Percentiles rank a stretch among this genome's conserved stretches.
These are phyloP conservation scores for Citrus hindsii DNA, from an alignment of 345 rosid genomes.

Conservation along the genomic window DNA sequence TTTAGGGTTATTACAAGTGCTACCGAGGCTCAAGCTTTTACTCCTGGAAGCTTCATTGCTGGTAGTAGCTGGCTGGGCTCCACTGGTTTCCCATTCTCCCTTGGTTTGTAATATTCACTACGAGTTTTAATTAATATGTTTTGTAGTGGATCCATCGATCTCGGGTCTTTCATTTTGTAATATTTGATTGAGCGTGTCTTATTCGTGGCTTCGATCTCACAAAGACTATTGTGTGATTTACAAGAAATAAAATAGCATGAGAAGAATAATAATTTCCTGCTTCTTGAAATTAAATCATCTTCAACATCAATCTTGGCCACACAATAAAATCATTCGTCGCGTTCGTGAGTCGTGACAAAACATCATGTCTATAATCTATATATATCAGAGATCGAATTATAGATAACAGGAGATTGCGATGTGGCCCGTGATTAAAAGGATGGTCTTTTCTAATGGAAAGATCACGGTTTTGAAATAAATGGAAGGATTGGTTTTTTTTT, in stretches of 20 bases:
- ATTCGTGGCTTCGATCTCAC: background rate
- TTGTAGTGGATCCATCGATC: too few species aligned
- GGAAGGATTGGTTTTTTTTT: too few species aligned
- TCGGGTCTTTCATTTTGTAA: background rate
- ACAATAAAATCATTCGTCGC: too few species aligned
- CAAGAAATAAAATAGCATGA: background rate
- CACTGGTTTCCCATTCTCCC: constrained; percentile 77
- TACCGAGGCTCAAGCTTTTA: constrained; percentile 54
- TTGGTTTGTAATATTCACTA: constrained; percentile 34
- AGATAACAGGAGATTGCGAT: too few species aligned
- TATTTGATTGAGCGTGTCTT: background rate
- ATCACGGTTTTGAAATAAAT: too few species aligned
- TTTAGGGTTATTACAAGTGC: constrained; percentile 50
- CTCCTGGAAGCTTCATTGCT: constrained; percentile 53
- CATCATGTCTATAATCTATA: too few species aligned
- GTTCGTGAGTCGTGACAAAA: too few species aligned
- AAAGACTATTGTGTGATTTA: background rate
- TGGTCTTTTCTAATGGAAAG: too few species aligned
- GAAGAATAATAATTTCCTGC: background rate
- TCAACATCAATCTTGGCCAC: background rate
- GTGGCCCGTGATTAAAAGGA: too few species aligned
- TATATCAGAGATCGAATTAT: too few species aligned
- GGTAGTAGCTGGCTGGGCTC: constrained; percentile 67
- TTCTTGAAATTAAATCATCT: background rate
- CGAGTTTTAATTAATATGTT: background rate